phyloP scores from a whole-genome alignment of 2,329 filamentous ascomycete species.

The Zasmidium angulare region DNA sequence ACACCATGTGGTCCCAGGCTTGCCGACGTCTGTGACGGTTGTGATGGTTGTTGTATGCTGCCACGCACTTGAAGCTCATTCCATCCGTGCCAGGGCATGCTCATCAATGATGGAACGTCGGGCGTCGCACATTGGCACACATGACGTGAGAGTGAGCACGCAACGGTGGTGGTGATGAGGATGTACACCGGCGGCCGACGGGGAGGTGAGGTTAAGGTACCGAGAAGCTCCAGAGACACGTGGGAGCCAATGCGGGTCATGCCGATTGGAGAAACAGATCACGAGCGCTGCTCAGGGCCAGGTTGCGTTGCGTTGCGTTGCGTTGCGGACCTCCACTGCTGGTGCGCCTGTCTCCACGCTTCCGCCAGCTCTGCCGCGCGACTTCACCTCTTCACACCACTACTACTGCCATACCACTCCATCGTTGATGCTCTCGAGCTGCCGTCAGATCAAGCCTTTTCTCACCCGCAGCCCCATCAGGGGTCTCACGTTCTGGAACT shows the following conservation, averaged over 20 bases:
- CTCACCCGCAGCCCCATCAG: not conserved
- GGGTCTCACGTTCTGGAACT: not conserved
- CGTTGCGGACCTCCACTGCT: too few species aligned
- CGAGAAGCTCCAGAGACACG: not conserved
- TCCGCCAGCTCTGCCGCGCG: not conserved
- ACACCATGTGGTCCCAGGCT: not conserved
- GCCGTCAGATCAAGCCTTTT: not conserved
- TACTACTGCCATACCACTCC: not conserved
- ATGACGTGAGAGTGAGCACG: not conserved
- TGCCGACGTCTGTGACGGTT: not conserved
- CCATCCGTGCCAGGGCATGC: constrained; percentile 6
- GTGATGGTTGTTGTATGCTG: too few species aligned
- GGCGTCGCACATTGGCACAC: not conserved
- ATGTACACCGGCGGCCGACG: not conserved
- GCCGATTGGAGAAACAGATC: not conserved
- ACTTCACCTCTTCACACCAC: not conserved
- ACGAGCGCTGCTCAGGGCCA: not conserved
- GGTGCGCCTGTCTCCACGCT: not conserved
- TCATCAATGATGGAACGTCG: not conserved
- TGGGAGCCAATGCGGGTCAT: not conserved
- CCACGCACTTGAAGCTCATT: constrained; percentile 5
- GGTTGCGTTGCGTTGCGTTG: too few species aligned
- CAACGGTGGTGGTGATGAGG: not conserved
- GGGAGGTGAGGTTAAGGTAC: constrained; percentile 1
- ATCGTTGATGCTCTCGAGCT: not conserved